Evolutionary conservation across 805 yeast genomes (phyloP), one percentile per base, ranked within the genome.

Genomic region (Candida nemodendra): DNA sequence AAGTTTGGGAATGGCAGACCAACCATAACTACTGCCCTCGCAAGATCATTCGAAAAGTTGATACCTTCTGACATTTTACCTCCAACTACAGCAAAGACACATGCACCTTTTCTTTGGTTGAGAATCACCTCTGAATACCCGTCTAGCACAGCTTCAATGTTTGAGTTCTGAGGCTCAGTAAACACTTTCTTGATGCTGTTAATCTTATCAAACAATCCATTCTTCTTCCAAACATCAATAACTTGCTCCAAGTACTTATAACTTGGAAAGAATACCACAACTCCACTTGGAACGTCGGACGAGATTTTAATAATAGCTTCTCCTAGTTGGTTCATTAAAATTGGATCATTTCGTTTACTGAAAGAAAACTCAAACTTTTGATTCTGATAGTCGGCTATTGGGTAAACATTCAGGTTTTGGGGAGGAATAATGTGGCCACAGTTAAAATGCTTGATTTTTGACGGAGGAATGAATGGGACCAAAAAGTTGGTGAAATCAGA

Each of bases 41-140:
- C 96, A n/a, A 91, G 63, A 27, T 82, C 79, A 53, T 89, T 91
- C 9, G 90, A 76, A 57, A 91, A 90, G 56, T 90, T 90, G 29
- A 90, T 91, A 4, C 98, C 98, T 59, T 90, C 98, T 0, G 95
- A 86, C 64, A 90, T 69, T 53, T 83, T 83, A 0, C 97, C 98
- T 2, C 96, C 96, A 12, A 91, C 95, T 1, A 91, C 95, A 0
- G 96, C 79, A 19, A 91, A 66, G 4, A 90, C 59, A 2, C 84
- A 50, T 0, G 95, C 90, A 1, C 93, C 91, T 4, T 54, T 47
- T 17, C 38, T 30, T 7, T 50, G 44, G 0, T 57, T 53, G 2
- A 53, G 47, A 9, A 81, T 68, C 0, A 65, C 53, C 1, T 60
- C 50, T 1, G 79, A 61, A 50, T 83, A 90, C 3, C 71, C 74